Conservation (phyloP, 192 early-diverging fungal genomes). For the Coemansia sp. region DNA sequence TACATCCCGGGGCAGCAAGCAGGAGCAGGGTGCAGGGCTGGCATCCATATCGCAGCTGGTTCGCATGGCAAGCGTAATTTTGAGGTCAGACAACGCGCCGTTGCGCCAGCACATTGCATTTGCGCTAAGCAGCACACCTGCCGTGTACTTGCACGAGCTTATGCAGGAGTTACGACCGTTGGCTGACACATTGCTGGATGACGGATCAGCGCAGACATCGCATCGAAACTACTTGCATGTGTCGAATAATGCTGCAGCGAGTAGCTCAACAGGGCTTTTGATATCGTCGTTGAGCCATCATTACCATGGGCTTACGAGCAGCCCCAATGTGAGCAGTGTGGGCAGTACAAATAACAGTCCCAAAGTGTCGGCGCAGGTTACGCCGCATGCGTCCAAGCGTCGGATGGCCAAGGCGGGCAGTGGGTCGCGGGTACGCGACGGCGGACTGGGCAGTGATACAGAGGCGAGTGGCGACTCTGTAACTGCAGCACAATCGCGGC, state of each 20-base stretch:
- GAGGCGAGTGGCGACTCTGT: constrained; percentile 34
- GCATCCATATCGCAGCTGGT: constrained; percentile 50
- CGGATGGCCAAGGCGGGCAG: constrained; percentile 12
- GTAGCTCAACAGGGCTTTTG: constrained; percentile 8
- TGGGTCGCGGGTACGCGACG: constrained; percentile 12
- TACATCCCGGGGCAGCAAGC: constrained; percentile 32
- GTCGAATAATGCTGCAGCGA: constrained; percentile 6
- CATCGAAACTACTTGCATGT: constrained; percentile 52
- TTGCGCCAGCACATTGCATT: constrained; percentile 32
- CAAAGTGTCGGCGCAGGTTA: constrained; percentile 16
- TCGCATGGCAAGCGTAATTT: constrained; percentile 33
- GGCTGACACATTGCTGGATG: constrained; percentile 46
- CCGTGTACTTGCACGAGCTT: constrained; percentile 35
- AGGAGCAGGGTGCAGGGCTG: constrained; percentile 48
- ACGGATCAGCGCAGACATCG: constrained; percentile 25
- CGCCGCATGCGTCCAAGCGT: constrained; percentile 29
- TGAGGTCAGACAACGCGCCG: constrained; percentile 48
- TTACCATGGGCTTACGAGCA: constrained; percentile 17
- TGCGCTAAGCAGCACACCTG: constrained; percentile 41
- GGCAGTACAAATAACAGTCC: neutral
- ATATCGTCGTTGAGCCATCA: constrained; percentile 23
- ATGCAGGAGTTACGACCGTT: constrained; percentile 50
- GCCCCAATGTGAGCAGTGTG: neutral
- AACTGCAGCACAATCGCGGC: constrained; percentile 4
- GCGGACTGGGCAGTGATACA: constrained; percentile 22